phyloP scores from a whole-genome alignment of 208 protist genomes.

The Phytomonas francai region DNA sequence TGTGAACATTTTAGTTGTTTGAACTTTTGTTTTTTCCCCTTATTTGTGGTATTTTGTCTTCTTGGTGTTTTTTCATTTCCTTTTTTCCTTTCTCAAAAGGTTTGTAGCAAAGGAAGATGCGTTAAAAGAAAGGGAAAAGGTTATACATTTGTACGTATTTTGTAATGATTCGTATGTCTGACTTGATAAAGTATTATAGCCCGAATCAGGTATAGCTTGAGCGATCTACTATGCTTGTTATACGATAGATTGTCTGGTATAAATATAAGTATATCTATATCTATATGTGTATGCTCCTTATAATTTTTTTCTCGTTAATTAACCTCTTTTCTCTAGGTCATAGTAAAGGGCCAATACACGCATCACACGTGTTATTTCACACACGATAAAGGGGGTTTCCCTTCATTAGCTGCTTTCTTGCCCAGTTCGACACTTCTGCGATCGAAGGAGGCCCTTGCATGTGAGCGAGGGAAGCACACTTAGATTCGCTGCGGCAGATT shows the following conservation, averaged over 20 bases:
- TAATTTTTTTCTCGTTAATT: slow-evolving; percentile 9
- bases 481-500: no score
- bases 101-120: slow-evolving; percentile 2
- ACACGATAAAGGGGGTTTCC: no score
- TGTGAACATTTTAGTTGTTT: slow-evolving; percentile 4
- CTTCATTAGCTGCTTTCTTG: no score
- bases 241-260: slow-evolving; percentile 1
- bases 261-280: slow-evolving; percentile 8
- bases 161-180: slow-evolving; percentile 1
- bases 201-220: no score
- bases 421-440: no score
- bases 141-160: no score
- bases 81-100: slow-evolving; percentile 3
- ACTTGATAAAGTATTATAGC: slow-evolving; percentile 6
- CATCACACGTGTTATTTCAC: no score
- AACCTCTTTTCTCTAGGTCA: slow-evolving; percentile 16
- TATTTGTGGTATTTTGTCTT: neutral
- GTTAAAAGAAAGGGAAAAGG: no score
- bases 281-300: slow-evolving; percentile 3
- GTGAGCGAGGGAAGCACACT: no score
- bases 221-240: no score
- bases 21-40: slow-evolving; percentile 1
- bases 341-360: no score
- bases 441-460: no score
- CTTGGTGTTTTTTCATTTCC: slow-evolving; percentile 1